phyloP scores from a whole-genome alignment of 2,329 filamentous ascomycete genomes.

The Hypomyces perniciosus region DNA sequence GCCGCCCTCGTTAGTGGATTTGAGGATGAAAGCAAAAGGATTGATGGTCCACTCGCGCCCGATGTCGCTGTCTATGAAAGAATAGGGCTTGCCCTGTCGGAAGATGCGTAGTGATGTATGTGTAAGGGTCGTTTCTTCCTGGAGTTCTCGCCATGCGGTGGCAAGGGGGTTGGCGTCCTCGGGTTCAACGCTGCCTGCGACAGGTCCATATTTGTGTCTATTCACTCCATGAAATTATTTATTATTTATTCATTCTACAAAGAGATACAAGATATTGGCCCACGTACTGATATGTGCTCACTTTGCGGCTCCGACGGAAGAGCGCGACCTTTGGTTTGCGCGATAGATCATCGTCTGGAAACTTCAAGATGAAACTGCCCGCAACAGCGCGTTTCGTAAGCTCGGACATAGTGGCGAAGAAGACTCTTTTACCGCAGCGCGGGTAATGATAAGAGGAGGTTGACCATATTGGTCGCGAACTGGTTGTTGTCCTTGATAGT shows the following conservation, averaged over 20 bases:
- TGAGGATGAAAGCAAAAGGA: slow-evolving; percentile 55
- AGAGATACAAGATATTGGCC: not conserved
- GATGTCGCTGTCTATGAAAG: slow-evolving; percentile 47
- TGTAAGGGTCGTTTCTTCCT: slow-evolving; percentile 55
- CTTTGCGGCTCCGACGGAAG: slow-evolving; percentile 54
- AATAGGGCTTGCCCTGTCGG: slow-evolving; percentile 53
- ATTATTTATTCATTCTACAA: not conserved
- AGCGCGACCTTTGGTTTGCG: slow-evolving; percentile 49
- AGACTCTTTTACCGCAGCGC: not conserved
- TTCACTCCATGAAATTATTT: not conserved
- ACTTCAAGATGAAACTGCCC: slow-evolving; percentile 46
- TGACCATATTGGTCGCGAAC: not conserved
- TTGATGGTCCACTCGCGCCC: slow-evolving; percentile 56
- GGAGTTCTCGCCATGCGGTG: slow-evolving; percentile 57
- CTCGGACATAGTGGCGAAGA: slow-evolving; percentile 16
- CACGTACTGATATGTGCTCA: slow-evolving; percentile 53
- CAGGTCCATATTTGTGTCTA: slow-evolving; percentile 53
- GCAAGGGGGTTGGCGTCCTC: slow-evolving; percentile 46
- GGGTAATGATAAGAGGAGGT: not conserved
- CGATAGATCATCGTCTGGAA: slow-evolving; percentile 27
- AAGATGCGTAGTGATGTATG: slow-evolving; percentile 41
- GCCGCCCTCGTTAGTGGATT: slow-evolving; percentile 14
- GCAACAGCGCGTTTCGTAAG: slow-evolving; percentile 35
- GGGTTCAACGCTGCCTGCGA: slow-evolving; percentile 55
- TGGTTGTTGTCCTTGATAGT: not conserved